Base-by-base conservation (phyloP, 1,284 basidiomycete species). In the Irpex rosettiformis region DNA sequence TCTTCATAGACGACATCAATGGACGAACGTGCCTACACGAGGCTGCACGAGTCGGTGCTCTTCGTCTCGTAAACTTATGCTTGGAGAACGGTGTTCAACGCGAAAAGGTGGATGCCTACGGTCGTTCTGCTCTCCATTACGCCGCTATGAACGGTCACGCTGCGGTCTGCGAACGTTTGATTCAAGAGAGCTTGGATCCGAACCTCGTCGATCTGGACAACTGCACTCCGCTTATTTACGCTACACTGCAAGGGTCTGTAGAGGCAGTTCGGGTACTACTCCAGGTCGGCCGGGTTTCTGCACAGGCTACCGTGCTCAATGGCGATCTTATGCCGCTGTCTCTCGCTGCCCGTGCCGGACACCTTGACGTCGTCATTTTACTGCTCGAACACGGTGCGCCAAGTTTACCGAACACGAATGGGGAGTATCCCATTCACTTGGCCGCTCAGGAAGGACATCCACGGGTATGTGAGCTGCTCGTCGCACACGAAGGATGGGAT, bases 1-100 rank as follows among this genome's bases (percentile, higher is more conserved):
- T 80, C 54, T 98, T 94, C 69, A 82, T 98, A 45, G 97, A 99
- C 71, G 95, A 98, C 68, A 99, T 99, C 79, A 99, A 98, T 71
- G 93, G 92, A 30, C 86, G 97, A 28, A 96, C 91, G 1, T 94
- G 93, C 64, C 82, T 99, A n/a, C 97, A 99, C 70, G 93, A 96
- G 71, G 93, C 94, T 2, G 88, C 94, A 8, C 93, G 95, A 55
- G 86, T 89, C 6, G 96, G 96, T 7, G 83, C 86, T 16, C 75
- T 89, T 24, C 81, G 86, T n/a, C 82, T 99, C 43, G 93, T 96
- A 53, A 76, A 86, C 61, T 75, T 96, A 21, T 98, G 95, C 71
- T 82, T 98, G 24, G 78, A 84, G 55, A 86, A 88, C 56, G 83
- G 83, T 24, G 86, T 94, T 4, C 77, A 82, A 21, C 79, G 84